A percentile compares a stretch with the other conserved stretches of the same genome.
Conservation (phyloP, 768 basidiomycete genomes). For the Podaxis sp. region DNA sequence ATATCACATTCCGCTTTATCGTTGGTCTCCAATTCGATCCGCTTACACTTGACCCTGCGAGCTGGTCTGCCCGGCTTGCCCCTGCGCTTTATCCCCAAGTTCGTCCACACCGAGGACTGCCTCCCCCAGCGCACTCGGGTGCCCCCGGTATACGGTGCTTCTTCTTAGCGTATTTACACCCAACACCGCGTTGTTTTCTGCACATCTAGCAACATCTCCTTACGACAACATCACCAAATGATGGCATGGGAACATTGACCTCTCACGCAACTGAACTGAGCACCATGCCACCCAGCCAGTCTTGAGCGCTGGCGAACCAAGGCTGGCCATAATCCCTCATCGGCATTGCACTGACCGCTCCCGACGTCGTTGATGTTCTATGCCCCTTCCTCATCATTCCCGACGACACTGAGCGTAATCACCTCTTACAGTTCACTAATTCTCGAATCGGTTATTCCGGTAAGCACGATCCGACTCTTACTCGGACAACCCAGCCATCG, state of each 20-base stretch:
- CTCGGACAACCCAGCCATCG: not conserved
- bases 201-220: not conserved
- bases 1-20: constrained; percentile 1
- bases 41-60: constrained; percentile 7
- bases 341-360: not conserved
- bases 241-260: not conserved
- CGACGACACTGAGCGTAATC: not conserved
- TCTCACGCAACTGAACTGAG: not conserved
- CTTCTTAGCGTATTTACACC: constrained; percentile 3
- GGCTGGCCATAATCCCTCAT: constrained; percentile 8
- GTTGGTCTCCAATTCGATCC: constrained; percentile 7
- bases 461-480: not conserved
- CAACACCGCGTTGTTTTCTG: not conserved
- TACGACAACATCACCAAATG: not conserved
- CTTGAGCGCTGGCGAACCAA: not conserved
- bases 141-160: not conserved
- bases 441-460: not conserved
- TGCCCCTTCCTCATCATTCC: not conserved
- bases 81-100: constrained; percentile 6
- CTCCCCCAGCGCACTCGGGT: not conserved
- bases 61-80: constrained; percentile 3
- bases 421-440: not conserved
- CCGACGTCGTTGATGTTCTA: not conserved
- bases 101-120: not conserved
- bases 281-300: not conserved